Evolutionary conservation across 148 eudicot genomes (phyloP).

Genomic region (Rhododendron ovatum): DNA sequence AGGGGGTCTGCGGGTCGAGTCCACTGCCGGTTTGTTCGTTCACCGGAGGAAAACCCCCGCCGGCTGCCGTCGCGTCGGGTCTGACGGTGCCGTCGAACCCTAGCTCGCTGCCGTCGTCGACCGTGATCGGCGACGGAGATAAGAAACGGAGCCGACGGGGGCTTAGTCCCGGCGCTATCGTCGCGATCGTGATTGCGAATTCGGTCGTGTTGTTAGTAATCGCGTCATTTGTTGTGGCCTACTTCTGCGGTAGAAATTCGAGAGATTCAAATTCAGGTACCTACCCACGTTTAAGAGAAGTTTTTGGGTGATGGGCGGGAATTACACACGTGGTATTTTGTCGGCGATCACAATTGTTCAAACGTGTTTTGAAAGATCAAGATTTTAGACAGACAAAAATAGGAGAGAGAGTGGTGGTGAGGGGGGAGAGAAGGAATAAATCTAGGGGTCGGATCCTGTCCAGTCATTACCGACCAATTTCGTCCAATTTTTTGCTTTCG

Average conservation of each 20-base stretch:
- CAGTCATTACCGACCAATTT: too few relatives aligned
- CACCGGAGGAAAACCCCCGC: slow-evolving; percentile 18
- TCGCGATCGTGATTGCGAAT: slow-evolving; percentile 44
- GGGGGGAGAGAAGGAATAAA: too few relatives aligned
- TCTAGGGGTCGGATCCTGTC: too few relatives aligned
- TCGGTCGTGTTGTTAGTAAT: slow-evolving; percentile 41
- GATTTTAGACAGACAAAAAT: too few relatives aligned
- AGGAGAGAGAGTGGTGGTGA: too few relatives aligned
- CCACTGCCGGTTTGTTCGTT: slow-evolving; percentile 53
- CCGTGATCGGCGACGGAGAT: neutral
- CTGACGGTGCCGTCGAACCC: slow-evolving; percentile 68
- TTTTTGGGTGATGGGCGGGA: too few relatives aligned
- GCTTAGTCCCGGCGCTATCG: slow-evolving; percentile 45
- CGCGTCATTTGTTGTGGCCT: slow-evolving; percentile 34
- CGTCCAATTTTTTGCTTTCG: too few relatives aligned
- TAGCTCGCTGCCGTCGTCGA: slow-evolving; percentile 33
- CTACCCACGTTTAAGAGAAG: too few relatives aligned
- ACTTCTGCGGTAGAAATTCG: slow-evolving; percentile 45
- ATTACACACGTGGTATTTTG: too few relatives aligned
- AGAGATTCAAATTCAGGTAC: slow-evolving; percentile 21
- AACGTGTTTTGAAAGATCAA: too few relatives aligned
- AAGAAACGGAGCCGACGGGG: slow-evolving; percentile 23
- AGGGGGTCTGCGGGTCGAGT: slow-evolving; percentile 54
- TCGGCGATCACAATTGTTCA: too few relatives aligned
- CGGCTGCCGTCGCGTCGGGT: slow-evolving; percentile 25